Evolutionary conservation across 2,329 filamentous ascomycete genomes (phyloP), one percentile per base, ranked within the genome.

Genomic region (Rutstroemia sp.): DNA sequence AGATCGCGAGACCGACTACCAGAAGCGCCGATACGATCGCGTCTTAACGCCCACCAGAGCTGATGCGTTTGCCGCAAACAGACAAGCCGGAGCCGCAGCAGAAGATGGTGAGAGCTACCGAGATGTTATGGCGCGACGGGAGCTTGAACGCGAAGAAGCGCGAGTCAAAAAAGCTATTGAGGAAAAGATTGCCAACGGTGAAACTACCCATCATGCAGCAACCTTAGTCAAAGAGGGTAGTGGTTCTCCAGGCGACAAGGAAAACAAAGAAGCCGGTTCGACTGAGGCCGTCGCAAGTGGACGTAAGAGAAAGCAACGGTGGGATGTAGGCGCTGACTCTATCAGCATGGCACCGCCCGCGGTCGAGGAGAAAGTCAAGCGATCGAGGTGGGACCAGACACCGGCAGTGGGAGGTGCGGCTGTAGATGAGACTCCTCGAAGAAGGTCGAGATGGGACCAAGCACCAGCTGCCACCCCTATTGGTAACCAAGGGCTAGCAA

Each of bases 1-100:
- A 59, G 92, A 95, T 69, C 87, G 94, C 67, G 92, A 97, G 76
- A 95, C 91, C 61, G 92, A 97, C 69, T 99, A 99, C 71, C 95
- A 99, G 74, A 96, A 95, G 75, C 89, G 92, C 63, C 85, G 92
- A 58, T 95, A 95, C 72, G 86, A 96, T 70, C 90, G 94, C 60
- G 85, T 83, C 52, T 78, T 97, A 61, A 94, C 90, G 21, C 91
- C 92, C 4, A 91, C 89, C 8, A 85, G 90, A 67, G 89, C 86
- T 60, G 91, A 96, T 69, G 86, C 90, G 30, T 95, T 95, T 68
- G 87, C 88, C 25, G 82, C 86, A 61, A 88, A 92, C 68, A 77
- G 82, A 60, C 81, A 88, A 69, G 82, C 80, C 48, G 84, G 83
- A 57, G 81, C 80, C 25, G 19, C 80, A 27, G 42, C 8, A 45